Evolutionary conservation across 345 rosid species (phyloP).

Genomic region (Ricinus communis): DNA sequence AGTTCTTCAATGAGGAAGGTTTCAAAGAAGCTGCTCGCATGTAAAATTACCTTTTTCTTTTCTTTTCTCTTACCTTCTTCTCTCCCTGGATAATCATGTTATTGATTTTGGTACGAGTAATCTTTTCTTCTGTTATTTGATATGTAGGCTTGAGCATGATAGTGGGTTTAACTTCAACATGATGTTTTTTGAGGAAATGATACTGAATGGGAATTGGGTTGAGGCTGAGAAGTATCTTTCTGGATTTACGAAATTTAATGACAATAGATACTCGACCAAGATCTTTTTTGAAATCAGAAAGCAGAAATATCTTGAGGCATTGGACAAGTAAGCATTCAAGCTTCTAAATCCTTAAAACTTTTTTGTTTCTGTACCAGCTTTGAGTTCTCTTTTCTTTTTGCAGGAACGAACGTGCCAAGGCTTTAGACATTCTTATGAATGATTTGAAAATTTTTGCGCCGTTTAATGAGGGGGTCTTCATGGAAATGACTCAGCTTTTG

Average conservation of each 20-base stretch:
- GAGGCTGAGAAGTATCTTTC: conserved; percentile 37
- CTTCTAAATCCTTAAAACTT: too few species aligned
- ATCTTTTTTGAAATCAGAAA: conserved; percentile 38
- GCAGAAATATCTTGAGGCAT: conserved; percentile 39
- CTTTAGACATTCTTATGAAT: conserved; percentile 37
- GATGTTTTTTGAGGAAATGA: conserved; percentile 35
- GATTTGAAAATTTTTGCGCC: conserved; percentile 41
- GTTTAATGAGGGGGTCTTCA: conserved; percentile 24
- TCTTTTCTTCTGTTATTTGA: not conserved
- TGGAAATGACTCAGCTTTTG: conserved; percentile 43
- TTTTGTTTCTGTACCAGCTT: too few species aligned
- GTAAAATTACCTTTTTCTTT: conserved; percentile 16
- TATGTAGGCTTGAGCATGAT: conserved; percentile 42
- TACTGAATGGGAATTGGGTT: conserved; percentile 34
- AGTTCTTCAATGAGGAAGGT: conserved; percentile 44
- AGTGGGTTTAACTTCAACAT: conserved; percentile 36
- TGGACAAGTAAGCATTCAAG: conserved; percentile 30
- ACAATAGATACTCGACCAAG: conserved; percentile 36
- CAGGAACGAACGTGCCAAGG: conserved; percentile 35
- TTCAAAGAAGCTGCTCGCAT: conserved; percentile 35
- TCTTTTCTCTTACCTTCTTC: not conserved
- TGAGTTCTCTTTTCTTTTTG: conserved; percentile 11
- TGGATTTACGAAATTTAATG: conserved; percentile 30
- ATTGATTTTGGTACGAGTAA: not conserved
- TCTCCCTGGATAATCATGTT: not conserved